Percentiles rank a stretch among this genome's conserved stretches.
Conservation (phyloP, 768 basidiomycete species). For the Russula sp. region DNA sequence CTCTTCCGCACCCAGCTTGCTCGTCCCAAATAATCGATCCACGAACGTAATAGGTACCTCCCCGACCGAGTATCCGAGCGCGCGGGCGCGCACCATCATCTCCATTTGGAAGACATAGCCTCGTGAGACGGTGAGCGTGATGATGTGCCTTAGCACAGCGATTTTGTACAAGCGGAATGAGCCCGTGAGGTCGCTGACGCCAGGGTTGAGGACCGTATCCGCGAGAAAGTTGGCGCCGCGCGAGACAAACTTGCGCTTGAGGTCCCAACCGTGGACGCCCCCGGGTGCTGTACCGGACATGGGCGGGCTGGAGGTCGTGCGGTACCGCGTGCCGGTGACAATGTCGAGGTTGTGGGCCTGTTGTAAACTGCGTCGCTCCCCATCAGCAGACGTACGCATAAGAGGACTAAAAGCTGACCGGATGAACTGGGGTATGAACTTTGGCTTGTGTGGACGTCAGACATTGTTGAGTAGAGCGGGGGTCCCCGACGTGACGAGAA, state of each 20-base stretch:
- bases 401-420: conserved; percentile 38
- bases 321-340: conserved; percentile 89
- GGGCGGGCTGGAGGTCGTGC: conserved; percentile 52
- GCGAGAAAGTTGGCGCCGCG: conserved; percentile 89
- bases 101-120: conserved; percentile 99
- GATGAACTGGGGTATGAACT: conserved; percentile 92
- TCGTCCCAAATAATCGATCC: conserved; percentile 89
- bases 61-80: conserved; percentile 78
- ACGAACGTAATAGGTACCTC: conserved; percentile 95
- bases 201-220: conserved; percentile 75
- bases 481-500: not conserved
- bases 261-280: conserved; percentile 89
- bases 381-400: not conserved
- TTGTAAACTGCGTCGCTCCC: conserved; percentile 52
- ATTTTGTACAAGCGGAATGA: conserved; percentile 82
- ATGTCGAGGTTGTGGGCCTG: conserved; percentile 85
- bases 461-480: not conserved
- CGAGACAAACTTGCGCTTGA: conserved; percentile 83
- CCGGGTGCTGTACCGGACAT: conserved; percentile 61
- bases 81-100: conserved; percentile 89
- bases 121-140: conserved; percentile 76
- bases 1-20: conserved; percentile 85
- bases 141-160: conserved; percentile 73
- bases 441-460: conserved; percentile 51
- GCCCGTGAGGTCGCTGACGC: conserved; percentile 87